phyloP scores from a whole-genome alignment of 2,329 filamentous ascomycete genomes.

The Diaporthe sp. region DNA sequence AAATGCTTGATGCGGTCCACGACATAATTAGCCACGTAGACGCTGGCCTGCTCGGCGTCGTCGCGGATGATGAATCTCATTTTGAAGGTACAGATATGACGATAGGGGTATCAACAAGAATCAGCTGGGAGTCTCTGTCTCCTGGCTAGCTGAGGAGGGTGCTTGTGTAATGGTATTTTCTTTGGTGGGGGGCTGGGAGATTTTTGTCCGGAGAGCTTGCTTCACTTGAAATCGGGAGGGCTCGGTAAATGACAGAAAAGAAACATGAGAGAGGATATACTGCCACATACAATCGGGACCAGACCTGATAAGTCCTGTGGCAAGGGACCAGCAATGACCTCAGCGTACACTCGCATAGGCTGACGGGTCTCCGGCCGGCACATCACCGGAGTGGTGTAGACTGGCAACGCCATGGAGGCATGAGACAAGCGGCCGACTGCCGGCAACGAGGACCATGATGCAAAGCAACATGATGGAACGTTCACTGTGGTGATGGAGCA shows the following conservation, averaged over 20 bases:
- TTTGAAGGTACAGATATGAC: constrained; percentile 37
- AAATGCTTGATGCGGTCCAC: constrained; percentile 79
- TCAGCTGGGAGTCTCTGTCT: neutral
- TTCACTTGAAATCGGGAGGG: neutral
- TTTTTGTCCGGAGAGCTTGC: neutral
- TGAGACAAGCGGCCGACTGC: neutral
- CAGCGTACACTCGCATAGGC: constrained; percentile 22
- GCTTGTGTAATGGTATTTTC: neutral
- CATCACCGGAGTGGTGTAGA: constrained; percentile 17
- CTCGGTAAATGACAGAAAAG: neutral
- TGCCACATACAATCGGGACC: neutral
- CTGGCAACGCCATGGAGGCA: neutral
- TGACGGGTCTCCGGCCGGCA: constrained; percentile 30
- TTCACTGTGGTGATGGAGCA: constrained; percentile 29
- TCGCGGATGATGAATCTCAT: constrained; percentile 83
- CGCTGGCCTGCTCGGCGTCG: constrained; percentile 70
- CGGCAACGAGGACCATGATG: constrained; percentile 5
- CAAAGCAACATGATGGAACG: constrained; percentile 37
- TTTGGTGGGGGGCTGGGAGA: too few relatives aligned
- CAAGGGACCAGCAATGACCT: constrained; percentile 34
- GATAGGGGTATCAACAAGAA: neutral
- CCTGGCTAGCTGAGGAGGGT: neutral
- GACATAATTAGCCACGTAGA: constrained; percentile 80
- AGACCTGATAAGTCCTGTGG: constrained; percentile 33
- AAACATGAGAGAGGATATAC: neutral